These are phyloP conservation scores for Microsporum canis DNA, from an alignment of 2,329 filamentous ascomycete species.

Conservation along the genomic window DNA sequence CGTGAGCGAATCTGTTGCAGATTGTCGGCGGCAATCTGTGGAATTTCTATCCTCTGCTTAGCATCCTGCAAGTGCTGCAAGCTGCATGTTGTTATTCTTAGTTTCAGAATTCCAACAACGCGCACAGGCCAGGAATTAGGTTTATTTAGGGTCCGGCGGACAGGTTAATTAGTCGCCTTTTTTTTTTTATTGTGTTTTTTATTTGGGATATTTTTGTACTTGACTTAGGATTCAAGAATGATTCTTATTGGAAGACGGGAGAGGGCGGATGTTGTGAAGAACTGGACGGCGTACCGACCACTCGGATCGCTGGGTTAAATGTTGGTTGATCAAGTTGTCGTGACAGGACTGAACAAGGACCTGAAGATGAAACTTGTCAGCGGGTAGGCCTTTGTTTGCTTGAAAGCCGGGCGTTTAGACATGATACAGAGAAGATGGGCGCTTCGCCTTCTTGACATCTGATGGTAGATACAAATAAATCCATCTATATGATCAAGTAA, in stretches of 20 bases:
- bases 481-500: background rate
- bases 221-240: background rate
- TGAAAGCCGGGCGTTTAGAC: background rate
- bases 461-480: background rate
- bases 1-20: background rate
- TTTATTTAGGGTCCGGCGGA: background rate
- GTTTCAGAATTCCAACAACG: background rate
- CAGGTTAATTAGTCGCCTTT: background rate
- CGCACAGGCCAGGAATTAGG: background rate
- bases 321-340: background rate
- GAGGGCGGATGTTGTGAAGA: background rate
- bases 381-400: background rate
- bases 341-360: background rate
- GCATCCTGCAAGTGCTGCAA: background rate
- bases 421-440: background rate
- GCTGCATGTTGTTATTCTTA: conserved; percentile 3
- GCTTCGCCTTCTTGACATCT: background rate
- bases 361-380: background rate
- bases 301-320: background rate
- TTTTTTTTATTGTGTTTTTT: background rate
- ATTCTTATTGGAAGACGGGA: background rate
- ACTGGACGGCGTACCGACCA: background rate
- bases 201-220: background rate
- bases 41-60: background rate
- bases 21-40: conserved; percentile 1